Percentiles rank a stretch among this genome's conserved stretches.
These are phyloP conservation scores for Aspergillus piperis DNA, from an alignment of 2,329 filamentous ascomycete genomes.

Conservation along the genomic window DNA sequence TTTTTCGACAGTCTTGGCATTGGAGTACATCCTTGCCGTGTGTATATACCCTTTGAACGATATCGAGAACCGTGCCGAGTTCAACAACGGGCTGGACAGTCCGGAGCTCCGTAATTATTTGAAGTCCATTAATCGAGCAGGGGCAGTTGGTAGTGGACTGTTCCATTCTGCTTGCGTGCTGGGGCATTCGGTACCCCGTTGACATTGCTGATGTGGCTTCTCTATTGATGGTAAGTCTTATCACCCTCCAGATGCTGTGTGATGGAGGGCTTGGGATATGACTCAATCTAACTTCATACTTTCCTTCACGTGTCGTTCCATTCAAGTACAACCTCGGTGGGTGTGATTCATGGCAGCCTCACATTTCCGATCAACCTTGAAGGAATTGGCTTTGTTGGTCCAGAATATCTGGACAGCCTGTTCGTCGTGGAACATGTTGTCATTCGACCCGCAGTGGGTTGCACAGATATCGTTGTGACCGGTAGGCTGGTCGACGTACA, in stretches of 20 bases:
- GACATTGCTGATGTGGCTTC: too few relatives aligned
- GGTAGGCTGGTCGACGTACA: background rate
- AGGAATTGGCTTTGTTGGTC: constrained; percentile 11
- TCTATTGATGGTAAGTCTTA: background rate
- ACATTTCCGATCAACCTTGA: constrained; percentile 11
- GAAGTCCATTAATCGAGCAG: constrained; percentile 27
- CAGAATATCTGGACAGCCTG: constrained; percentile 8
- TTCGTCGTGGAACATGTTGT: constrained; percentile 20
- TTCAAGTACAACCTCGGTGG: constrained; percentile 7
- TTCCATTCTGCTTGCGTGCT: background rate
- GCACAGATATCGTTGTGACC: constrained; percentile 12
- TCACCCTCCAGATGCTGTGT: background rate
- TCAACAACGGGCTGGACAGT: constrained; percentile 30
- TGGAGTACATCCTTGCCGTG: constrained; percentile 26
- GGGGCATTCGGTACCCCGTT: too few relatives aligned
- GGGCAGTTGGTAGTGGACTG: constrained; percentile 23
- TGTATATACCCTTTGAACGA: constrained; percentile 25
- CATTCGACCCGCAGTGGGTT: constrained; percentile 18
- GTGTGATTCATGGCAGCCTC: constrained; percentile 20
- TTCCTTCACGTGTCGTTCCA: constrained; percentile 15
- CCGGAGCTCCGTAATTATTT: constrained; percentile 27
- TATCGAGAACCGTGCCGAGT: constrained; percentile 26
- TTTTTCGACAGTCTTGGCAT: constrained; percentile 26
- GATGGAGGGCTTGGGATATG: background rate
- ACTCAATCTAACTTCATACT: background rate